Evolutionary conservation across 192 early-diverging fungal genomes (phyloP), one percentile per base, ranked within the genome.

Genomic region (Phycomyces blakesleeanus): DNA sequence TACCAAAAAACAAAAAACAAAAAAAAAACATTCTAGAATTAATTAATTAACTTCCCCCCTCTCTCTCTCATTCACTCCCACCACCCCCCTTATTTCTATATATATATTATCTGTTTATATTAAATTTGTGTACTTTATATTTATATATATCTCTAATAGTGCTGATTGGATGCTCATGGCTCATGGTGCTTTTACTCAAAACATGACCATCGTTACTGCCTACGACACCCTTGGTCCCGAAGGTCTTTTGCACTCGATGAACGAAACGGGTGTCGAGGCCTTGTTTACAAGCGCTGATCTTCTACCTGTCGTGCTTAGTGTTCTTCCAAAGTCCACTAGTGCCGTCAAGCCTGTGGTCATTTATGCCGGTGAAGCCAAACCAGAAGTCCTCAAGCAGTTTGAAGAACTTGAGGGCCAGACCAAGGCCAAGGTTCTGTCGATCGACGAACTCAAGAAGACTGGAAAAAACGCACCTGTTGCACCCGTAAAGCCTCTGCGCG

Each of bases 201-300:
- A 55, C 27, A 61, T 92, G 58, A 79, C 86, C 53, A 88, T 96
- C 62, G 86, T 91, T 12, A 96, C 94, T 14, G 90, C 93, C n/a
- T 90, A 89, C 63, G 88, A 89, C 51, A 93, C 93, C 15, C 82
- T 96, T 55, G 94, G 93, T 40, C 84, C 86, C 42, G 87, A 89
- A n/a, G 90, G 90, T 18, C 82, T 96, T 27, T 24, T 61, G 3
- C 66, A 68, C 68, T 92, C 94, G 12, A 85, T 95, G 71, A 86
- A 89, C 57, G 89, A 95, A 71, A 75, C 87, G n/a, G 89, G 86
- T 63, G 84, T 88, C 21, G 62, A 67, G 4, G 78, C 83, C 38
- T 70, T 91, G 55, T 90, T 91, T 66, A 89, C 90, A 61, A 85
- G 86, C 65, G 83, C 81, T 4, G 87, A 91, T 34, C 78, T 90